These are phyloP conservation scores for Colletotrichum godetiae DNA, from an alignment of 2,329 filamentous ascomycete genomes.

Conservation along the genomic window DNA sequence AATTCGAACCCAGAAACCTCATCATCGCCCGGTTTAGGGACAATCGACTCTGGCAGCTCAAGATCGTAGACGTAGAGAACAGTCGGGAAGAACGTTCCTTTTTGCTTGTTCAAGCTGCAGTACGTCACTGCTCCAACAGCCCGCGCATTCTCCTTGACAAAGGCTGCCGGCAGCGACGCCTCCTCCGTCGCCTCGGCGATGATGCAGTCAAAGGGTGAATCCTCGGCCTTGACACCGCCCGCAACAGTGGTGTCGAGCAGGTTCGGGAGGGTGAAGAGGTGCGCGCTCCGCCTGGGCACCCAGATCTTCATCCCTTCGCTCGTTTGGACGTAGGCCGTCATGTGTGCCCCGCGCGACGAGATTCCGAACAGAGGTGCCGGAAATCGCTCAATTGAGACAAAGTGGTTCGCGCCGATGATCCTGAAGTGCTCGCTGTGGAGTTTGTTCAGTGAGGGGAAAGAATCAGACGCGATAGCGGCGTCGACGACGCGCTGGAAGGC, in stretches of 20 bases:
- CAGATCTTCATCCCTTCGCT: slow-evolving; percentile 70
- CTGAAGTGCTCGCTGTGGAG: slow-evolving; percentile 57
- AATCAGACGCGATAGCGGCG: slow-evolving; percentile 43
- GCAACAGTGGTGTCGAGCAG: slow-evolving; percentile 86
- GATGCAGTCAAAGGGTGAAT: slow-evolving; percentile 74
- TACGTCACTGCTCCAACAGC: slow-evolving; percentile 49
- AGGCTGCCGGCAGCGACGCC: slow-evolving; percentile 56
- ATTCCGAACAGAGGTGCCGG: slow-evolving; percentile 75
- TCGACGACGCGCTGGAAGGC: slow-evolving; percentile 54
- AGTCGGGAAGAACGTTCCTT: slow-evolving; percentile 41
- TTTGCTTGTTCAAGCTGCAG: slow-evolving; percentile 25
- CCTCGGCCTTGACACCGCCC: slow-evolving; percentile 76
- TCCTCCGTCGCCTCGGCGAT: slow-evolving; percentile 81
- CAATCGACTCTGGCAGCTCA: slow-evolving; percentile 67
- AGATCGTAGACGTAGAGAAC: slow-evolving; percentile 80
- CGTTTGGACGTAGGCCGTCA: slow-evolving; percentile 70
- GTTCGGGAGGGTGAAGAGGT: slow-evolving; percentile 78
- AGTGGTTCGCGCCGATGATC: slow-evolving; percentile 49
- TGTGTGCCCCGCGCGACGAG: slow-evolving; percentile 72
- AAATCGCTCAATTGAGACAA: slow-evolving; percentile 67
- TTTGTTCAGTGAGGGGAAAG: slow-evolving; percentile 52
- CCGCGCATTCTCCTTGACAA: slow-evolving; percentile 41
- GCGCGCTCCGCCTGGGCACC: slow-evolving; percentile 74
- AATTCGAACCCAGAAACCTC: slow-evolving; percentile 83
- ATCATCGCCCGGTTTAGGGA: slow-evolving; percentile 77